Conservation (phyloP, 257 asterid species). For the Prunella vulgaris region DNA sequence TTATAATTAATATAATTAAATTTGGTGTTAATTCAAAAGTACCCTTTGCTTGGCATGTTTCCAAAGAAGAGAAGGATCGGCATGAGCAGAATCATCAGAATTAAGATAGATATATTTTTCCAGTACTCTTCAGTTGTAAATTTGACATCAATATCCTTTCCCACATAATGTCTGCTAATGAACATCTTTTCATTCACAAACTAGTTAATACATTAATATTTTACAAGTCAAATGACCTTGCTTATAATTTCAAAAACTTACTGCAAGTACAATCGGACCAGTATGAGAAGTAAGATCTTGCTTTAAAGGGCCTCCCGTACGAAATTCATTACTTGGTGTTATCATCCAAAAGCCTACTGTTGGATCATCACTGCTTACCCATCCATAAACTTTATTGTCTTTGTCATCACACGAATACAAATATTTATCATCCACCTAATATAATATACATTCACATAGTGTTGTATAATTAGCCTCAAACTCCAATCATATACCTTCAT, state of each 20-base stretch:
- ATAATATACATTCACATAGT: too few relatives aligned
- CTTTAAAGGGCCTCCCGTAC: conserved; percentile 62
- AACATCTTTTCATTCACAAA: conserved; percentile 39
- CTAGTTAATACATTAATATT: not conserved
- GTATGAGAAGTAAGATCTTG: conserved; percentile 77
- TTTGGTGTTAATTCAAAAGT: too few relatives aligned
- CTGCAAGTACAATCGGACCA: conserved; percentile 57
- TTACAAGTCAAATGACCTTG: too few relatives aligned
- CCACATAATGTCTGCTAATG: conserved; percentile 61
- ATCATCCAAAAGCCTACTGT: conserved; percentile 66
- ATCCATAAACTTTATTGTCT: conserved; percentile 62
- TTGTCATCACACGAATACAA: conserved; percentile 46
- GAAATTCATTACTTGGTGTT: conserved; percentile 61
- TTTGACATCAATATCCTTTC: conserved; percentile 36
- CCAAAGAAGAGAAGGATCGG: conserved; percentile 54
- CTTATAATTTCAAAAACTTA: conserved; percentile 19
- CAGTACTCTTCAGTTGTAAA: conserved; percentile 47
- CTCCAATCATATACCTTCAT: too few relatives aligned
- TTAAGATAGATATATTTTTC: conserved; percentile 68
- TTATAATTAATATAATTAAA: too few relatives aligned
- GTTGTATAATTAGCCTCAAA: too few relatives aligned
- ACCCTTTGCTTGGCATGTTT: conserved; percentile 54
- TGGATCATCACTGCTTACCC: conserved; percentile 34
- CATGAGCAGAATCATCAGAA: conserved; percentile 30
- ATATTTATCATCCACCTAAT: conserved; percentile 74